phyloP scores from a whole-genome alignment of 257 asterid genomes.

The Penstemon newberryi region DNA sequence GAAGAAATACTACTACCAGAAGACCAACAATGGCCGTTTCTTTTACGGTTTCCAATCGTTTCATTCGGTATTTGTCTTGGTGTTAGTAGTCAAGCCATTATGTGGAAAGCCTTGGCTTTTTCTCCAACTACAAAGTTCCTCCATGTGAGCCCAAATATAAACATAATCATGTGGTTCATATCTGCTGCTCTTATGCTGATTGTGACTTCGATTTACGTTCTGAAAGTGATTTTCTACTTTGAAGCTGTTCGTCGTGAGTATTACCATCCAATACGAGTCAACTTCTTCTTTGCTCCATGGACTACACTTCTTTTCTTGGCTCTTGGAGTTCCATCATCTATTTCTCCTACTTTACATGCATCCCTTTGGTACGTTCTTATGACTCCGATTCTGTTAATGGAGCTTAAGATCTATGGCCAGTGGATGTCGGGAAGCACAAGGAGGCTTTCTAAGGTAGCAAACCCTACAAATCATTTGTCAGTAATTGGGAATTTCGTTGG shows the following conservation, averaged over 20 bases:
- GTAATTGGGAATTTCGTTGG: slow-evolving; percentile 88
- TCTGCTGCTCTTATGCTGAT: slow-evolving; percentile 47
- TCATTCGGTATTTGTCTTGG: slow-evolving; percentile 89
- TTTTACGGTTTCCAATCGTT: slow-evolving; percentile 72
- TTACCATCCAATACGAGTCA: slow-evolving; percentile 82
- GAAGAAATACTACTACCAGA: slow-evolving; percentile 69
- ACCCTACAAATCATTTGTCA: slow-evolving; percentile 80
- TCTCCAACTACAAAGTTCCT: slow-evolving; percentile 66
- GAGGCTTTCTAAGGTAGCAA: slow-evolving; percentile 88
- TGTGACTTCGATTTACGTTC: slow-evolving; percentile 43
- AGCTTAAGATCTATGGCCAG: slow-evolving; percentile 87
- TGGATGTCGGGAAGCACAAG: slow-evolving; percentile 97
- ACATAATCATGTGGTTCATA: slow-evolving; percentile 64
- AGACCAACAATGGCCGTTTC: slow-evolving; percentile 87
- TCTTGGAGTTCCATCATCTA: slow-evolving; percentile 57
- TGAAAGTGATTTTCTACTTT: slow-evolving; percentile 74
- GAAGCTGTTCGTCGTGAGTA: slow-evolving; percentile 96
- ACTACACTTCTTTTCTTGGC: slow-evolving; percentile 68
- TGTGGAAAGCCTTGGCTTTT: slow-evolving; percentile 78
- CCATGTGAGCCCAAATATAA: slow-evolving; percentile 44
- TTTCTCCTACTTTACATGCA: slow-evolving; percentile 38
- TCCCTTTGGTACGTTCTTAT: slow-evolving; percentile 72
- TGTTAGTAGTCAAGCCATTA: slow-evolving; percentile 91
- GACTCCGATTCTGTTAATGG: slow-evolving; percentile 66
- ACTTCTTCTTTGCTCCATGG: slow-evolving; percentile 96